Base-by-base conservation (phyloP, 179 eudicot genomes). In the Vitellaria paradoxa region DNA sequence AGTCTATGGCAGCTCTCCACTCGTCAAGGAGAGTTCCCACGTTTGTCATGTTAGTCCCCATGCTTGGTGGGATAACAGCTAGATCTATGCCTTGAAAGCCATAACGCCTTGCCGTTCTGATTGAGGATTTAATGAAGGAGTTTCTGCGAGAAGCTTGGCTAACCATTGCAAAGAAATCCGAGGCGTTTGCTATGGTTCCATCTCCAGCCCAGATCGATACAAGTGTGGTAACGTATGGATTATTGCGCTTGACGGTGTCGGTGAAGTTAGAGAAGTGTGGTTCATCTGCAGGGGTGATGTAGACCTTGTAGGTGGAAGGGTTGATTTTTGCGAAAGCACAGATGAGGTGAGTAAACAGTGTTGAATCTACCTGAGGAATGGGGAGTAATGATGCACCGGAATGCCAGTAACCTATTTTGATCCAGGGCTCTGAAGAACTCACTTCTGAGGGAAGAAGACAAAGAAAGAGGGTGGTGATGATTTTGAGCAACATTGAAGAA, bases 291-390 rank as follows among this genome's bases (percentile, higher is more conserved):
- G 80, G 9, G 21, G 74, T 62, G 62, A 86, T 65, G 23, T 73
- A 73, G 56, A 86, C 55, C 13, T 77, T 70, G 61, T 66, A 73
- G 24, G 76, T 82, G 65, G 83, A 37, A 13, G 79, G 62, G 76
- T 84, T 68, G 63, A 86, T 66, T 37, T 69, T 63, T 6, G 87
- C 87, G 50, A 84, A 86, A 49, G 80, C 87, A 60, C 81, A 82
- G 23, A 73, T 37, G 45, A 86, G 82, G 79, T 86, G 87, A 13
- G 87, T 86, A 69, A 84, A 86, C 52, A 86, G 85, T 53, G 81
- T 67, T 3, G 85, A 77, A 30, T 85, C 77, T 23, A 82, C 62
- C 26, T 82, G 78, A 9, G 76, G 70, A 37, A 37, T 24, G 1
- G 82, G 84, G 61, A 24, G 13, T 13, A 56, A 13, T 56, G n/a